Evolutionary conservation across 2,329 filamentous ascomycete genomes (phyloP).

Genomic region (Pseudocercospora fijiensis): DNA sequence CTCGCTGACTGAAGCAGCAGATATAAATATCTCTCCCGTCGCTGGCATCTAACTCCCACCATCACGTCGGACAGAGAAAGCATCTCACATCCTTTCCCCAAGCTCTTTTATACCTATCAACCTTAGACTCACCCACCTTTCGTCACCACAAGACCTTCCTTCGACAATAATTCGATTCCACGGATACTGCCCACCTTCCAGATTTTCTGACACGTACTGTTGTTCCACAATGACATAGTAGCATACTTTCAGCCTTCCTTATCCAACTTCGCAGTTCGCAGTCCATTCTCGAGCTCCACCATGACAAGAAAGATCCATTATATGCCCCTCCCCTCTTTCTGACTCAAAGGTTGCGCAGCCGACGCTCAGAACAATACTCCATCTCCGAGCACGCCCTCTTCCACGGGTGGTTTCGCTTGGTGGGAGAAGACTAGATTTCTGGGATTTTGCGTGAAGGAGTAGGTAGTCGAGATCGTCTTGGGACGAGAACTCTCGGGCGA

Average conservation of each 20-base stretch:
- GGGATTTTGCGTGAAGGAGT: conserved; percentile 36
- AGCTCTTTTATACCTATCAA: conserved; percentile 38
- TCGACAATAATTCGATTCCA: conserved; percentile 41
- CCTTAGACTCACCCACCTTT: conserved; percentile 33
- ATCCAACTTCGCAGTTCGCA: conserved; percentile 29
- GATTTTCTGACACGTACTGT: conserved; percentile 40
- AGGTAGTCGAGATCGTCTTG: conserved; percentile 39
- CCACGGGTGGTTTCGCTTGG: conserved; percentile 35
- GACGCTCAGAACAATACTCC: conserved; percentile 36
- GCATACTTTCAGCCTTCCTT: conserved; percentile 35
- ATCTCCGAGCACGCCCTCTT: conserved; percentile 37
- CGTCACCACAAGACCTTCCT: conserved; percentile 32
- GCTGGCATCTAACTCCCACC: conserved; percentile 39
- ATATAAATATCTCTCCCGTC: conserved; percentile 43
- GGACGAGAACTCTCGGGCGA: conserved; percentile 38
- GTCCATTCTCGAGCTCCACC: conserved; percentile 36
- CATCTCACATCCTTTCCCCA: conserved; percentile 41
- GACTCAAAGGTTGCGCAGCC: conserved; percentile 19
- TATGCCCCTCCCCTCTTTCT: conserved; percentile 26
- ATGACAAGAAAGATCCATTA: conserved; percentile 37
- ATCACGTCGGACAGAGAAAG: conserved; percentile 42
- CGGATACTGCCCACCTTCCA: conserved; percentile 39
- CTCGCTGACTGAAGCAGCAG: too few relatives aligned
- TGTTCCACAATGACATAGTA: conserved; percentile 39
- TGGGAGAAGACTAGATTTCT: conserved; percentile 37